phyloP scores from a whole-genome alignment of 768 basidiomycete species.

The Pleurotus cornucopiae region DNA sequence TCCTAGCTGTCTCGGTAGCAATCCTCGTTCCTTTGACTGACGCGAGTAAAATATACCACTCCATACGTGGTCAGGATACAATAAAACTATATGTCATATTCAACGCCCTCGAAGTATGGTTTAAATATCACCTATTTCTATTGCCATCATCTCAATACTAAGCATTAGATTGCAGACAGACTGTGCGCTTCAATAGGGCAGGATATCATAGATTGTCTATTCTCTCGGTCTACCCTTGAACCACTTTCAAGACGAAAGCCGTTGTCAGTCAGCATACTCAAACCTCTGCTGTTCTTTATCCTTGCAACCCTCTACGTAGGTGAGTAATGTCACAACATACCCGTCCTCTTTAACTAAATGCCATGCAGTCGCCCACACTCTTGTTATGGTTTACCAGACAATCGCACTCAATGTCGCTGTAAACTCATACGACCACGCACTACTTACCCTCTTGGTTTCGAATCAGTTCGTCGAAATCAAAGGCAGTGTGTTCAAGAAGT shows the following conservation, averaged over 20 bases:
- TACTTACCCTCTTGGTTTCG: slow-evolving; percentile 89
- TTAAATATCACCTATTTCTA: not conserved
- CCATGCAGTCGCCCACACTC: slow-evolving; percentile 70
- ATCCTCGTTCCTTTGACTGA: slow-evolving; percentile 84
- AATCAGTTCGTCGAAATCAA: slow-evolving; percentile 99
- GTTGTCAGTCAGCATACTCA: slow-evolving; percentile 60
- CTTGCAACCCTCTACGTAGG: slow-evolving; percentile 82
- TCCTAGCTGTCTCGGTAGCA: slow-evolving; percentile 70
- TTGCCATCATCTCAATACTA: not conserved
- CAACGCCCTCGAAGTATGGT: slow-evolving; percentile 89
- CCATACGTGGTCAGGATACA: slow-evolving; percentile 95
- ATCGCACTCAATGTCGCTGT: slow-evolving; percentile 95
- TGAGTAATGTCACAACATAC: slow-evolving; percentile 29
- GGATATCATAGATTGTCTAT: slow-evolving; percentile 94
- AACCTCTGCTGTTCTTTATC: slow-evolving; percentile 80
- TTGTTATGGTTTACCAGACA: slow-evolving; percentile 96
- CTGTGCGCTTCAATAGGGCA: slow-evolving; percentile 96
- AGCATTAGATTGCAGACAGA: slow-evolving; percentile 82
- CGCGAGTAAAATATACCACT: slow-evolving; percentile 96
- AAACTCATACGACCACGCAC: slow-evolving; percentile 95
- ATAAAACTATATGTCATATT: slow-evolving; percentile 99
- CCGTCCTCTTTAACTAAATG: not conserved
- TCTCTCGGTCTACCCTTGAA: slow-evolving; percentile 86
- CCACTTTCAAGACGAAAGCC: slow-evolving; percentile 60
- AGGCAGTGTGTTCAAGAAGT: slow-evolving; percentile 98